Evolutionary conservation across 805 yeast genomes (phyloP), one percentile per base, ranked within the genome.

Genomic region (Starmera caribaea): DNA sequence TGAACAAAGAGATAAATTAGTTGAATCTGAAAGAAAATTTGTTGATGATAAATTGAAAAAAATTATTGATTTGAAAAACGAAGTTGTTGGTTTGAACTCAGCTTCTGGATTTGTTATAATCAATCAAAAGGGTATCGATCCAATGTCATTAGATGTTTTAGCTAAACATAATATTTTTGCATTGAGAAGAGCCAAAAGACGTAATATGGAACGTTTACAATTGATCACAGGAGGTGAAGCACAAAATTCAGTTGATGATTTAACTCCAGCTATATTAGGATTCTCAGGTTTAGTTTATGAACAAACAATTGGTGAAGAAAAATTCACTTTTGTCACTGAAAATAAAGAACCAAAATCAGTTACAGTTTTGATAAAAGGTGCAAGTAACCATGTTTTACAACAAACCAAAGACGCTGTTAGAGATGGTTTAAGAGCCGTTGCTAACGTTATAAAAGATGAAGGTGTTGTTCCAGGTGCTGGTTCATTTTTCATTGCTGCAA

Each of bases 151-250:
- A 46, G 98, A 92, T 58, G 81, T 90, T 5, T 71, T 92, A 47
- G 97, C 97, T 34, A 87, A 86, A 58, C 82, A 92, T 63, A 84
- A 83, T 51, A 92, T 92, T 49, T 70, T 92, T 51, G 98, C 98
- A 1, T 72, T 92, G 53, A 81, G 99, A 70, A 79, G 98, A 58
- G 99, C 99, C 34, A 92, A 92, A 71, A 80, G 99, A 70, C 82
- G 99, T 68, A 92, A 92, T 64, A 90, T 92, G 98, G 99, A 92
- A 68, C 80, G 99, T 60, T 72, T 92, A 58, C 99, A 92, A 65
- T 73, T 92, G 44, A 87, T 88, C 39, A 85, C 95, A 46, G 98
- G 97, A 27, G 99, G 98, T 52, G 92, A 83, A 58, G 97, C 97
- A 8, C 97, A 90, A 66, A 92, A 92, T 64, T 82, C 96, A 12